These are phyloP conservation scores for Echeveria elegans DNA, from an alignment of 164 flowering plant species.

Conservation along the genomic window DNA sequence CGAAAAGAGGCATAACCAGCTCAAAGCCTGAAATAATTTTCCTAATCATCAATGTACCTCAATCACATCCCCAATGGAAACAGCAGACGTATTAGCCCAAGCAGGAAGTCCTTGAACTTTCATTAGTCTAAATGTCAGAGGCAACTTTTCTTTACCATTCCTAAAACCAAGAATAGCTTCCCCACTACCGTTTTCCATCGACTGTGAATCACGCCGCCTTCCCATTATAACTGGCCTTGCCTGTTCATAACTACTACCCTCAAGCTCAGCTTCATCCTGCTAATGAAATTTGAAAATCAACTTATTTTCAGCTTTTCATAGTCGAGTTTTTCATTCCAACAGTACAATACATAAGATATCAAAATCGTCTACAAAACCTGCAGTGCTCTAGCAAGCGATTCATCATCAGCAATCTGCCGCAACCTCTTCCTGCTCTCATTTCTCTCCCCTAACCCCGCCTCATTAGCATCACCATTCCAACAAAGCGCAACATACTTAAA, in stretches of 20 bases:
- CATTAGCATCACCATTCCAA: conserved; percentile 13
- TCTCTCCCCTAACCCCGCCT: conserved; percentile 13
- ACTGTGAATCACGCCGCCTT: conserved; percentile 11
- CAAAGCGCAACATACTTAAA: conserved; percentile 36
- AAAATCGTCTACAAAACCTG: conserved; percentile 17
- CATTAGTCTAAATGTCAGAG: conserved; percentile 67
- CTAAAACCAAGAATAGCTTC: conserved; percentile 56
- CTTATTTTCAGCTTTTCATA: not conserved
- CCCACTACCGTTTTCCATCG: conserved; percentile 12
- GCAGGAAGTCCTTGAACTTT: conserved; percentile 68
- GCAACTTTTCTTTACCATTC: conserved; percentile 35
- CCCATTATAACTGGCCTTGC: conserved; percentile 9
- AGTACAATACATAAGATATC: not conserved
- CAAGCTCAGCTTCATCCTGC: conserved; percentile 17
- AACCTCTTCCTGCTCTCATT: conserved; percentile 35
- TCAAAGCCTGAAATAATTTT: not conserved
- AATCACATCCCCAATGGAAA: conserved; percentile 72
- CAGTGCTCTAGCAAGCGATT: conserved; percentile 24
- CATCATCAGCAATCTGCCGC: conserved; percentile 32
- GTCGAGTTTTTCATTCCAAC: not conserved
- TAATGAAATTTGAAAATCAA: not conserved
- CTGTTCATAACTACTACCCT: conserved; percentile 10
- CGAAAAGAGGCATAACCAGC: not conserved
- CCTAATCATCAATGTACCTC: conserved; percentile 37
- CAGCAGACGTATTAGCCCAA: conserved; percentile 85